Percentiles rank a stretch among this genome's conserved stretches.
Evolutionary conservation across 108 stramenopile genomes (phyloP).

Genomic region (Skeletonema grethae): DNA sequence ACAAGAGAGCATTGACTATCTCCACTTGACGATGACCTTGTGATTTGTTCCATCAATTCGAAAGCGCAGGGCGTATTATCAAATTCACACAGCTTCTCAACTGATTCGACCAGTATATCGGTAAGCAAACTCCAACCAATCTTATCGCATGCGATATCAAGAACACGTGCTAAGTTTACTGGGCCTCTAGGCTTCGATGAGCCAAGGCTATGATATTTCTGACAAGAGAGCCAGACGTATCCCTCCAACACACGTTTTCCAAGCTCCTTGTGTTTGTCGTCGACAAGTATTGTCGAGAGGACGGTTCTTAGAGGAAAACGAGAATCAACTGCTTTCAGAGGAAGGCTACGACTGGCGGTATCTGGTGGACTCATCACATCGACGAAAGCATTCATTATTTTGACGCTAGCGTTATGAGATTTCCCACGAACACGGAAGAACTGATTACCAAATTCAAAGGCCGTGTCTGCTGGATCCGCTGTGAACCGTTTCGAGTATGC

Average conservation of each 20-base stretch:
- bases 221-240: conserved; percentile 9
- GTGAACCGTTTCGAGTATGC: conserved; percentile 1
- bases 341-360: neutral
- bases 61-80: neutral
- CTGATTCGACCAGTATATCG: conserved; percentile 2
- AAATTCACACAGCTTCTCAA: conserved; percentile 7
- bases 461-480: neutral
- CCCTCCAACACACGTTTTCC: neutral
- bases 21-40: neutral
- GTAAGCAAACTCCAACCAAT: conserved; percentile 8
- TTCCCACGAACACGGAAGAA: neutral
- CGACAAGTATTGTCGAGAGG: neutral
- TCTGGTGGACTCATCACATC: conserved; percentile 11
- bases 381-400: conserved; percentile 3
- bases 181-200: neutral
- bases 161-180: neutral
- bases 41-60: neutral
- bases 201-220: neutral
- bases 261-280: neutral
- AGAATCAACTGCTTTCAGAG: neutral
- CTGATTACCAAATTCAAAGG: neutral
- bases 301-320: neutral
- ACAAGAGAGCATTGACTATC: conserved; percentile 2
- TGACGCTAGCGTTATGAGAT: neutral
- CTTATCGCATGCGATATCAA: neutral